phyloP scores from a whole-genome alignment of 2,329 filamentous ascomycete species.

The Exophiala mesophila region DNA sequence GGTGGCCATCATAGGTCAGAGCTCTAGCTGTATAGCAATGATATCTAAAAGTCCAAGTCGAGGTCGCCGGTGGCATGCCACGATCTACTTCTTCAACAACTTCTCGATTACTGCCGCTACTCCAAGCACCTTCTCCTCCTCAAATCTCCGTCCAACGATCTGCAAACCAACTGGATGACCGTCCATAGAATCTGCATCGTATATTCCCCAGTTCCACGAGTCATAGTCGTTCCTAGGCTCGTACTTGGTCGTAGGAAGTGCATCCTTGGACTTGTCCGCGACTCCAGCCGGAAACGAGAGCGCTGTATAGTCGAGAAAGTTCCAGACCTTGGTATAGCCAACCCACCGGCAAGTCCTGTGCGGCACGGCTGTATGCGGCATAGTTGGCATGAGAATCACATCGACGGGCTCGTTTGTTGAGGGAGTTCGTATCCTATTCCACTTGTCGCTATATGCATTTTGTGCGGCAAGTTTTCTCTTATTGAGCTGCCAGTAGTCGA shows the following conservation, averaged over 20 bases:
- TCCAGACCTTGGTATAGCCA: conserved; percentile 60
- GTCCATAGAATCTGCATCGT: conserved; percentile 40
- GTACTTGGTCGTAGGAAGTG: conserved; percentile 35
- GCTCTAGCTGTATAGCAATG: no score
- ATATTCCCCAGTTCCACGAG: conserved; percentile 48
- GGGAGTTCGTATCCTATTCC: conserved; percentile 45
- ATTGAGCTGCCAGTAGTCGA: conserved; percentile 65
- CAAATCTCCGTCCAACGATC: conserved; percentile 47
- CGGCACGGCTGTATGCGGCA: conserved; percentile 48
- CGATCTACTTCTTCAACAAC: no score
- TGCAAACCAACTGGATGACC: conserved; percentile 51
- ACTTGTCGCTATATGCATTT: conserved; percentile 55
- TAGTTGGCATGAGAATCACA: conserved; percentile 53
- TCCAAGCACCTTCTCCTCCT: conserved; percentile 54
- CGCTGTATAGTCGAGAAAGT: conserved; percentile 58
- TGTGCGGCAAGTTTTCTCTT: conserved; percentile 51
- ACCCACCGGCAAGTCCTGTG: conserved; percentile 30
- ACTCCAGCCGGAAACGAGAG: conserved; percentile 48
- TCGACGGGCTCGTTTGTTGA: conserved; percentile 48
- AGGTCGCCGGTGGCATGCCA: no score
- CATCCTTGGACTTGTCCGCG: conserved; percentile 30
- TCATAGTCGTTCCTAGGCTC: conserved; percentile 48
- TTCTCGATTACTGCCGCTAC: conserved; percentile 30
- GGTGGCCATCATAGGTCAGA: no score
- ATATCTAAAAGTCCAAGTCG: no score